Percentiles rank a stretch among this genome's conserved stretches.
These are phyloP conservation scores for Creolimax fragrantissima DNA, from an alignment of 78 protist genomes.

Conservation along the genomic window DNA sequence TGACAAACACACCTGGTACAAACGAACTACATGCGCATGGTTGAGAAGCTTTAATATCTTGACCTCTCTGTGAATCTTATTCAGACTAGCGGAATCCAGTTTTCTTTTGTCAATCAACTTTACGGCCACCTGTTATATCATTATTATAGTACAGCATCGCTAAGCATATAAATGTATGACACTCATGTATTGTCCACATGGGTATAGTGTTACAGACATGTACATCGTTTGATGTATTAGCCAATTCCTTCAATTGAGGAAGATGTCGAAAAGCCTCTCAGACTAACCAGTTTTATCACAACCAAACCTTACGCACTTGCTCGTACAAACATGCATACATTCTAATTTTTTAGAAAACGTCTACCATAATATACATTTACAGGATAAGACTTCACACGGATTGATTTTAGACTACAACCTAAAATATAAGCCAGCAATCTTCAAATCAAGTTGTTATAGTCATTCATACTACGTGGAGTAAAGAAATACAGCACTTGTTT, in stretches of 20 bases:
- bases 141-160: background rate
- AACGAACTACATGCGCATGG: constrained; percentile 14
- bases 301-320: no score
- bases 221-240: background rate
- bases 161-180: background rate
- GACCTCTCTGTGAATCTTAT: constrained; percentile 9
- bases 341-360: no score
- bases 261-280: background rate
- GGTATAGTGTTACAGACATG: background rate
- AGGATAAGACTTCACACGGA: no score
- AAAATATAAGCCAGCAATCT: no score
- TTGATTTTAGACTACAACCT: no score
- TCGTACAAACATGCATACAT: no score
- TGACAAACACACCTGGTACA: background rate
- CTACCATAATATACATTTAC: no score
- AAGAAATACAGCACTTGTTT: no score
- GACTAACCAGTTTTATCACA: no score
- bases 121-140: constrained; percentile 15
- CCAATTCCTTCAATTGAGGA: background rate
- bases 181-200: background rate
- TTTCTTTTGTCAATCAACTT: constrained; percentile 7
- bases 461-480: no score
- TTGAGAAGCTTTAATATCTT: background rate
- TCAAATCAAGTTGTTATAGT: no score
- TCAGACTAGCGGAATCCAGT: background rate